Evolutionary conservation across 2,329 filamentous ascomycete species (phyloP).

Genomic region (Venturia oleaginea): DNA sequence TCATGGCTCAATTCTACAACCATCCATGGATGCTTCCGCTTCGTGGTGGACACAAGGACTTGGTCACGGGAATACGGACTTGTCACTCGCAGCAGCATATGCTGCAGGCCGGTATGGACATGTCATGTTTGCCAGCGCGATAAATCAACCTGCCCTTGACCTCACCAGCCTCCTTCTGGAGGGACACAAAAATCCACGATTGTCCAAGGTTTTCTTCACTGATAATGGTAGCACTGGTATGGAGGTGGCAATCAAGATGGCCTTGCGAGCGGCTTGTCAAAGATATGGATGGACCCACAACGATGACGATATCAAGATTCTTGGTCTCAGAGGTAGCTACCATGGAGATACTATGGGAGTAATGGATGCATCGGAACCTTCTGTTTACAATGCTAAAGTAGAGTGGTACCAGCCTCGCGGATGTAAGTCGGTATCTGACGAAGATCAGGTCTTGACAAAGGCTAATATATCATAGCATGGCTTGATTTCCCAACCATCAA

Average conservation of each 20-base stretch:
- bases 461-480: conserved; percentile 40
- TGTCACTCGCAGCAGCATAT: conserved; percentile 68
- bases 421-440: conserved; percentile 25
- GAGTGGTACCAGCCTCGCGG: conserved; percentile 79
- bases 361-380: conserved; percentile 77
- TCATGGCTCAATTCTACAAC: conserved; percentile 38
- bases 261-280: conserved; percentile 55
- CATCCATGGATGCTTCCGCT: conserved; percentile 74
- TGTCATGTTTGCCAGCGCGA: conserved; percentile 74
- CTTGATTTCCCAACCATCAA: conserved; percentile 68
- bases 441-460: background rate
- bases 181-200: conserved; percentile 52
- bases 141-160: conserved; percentile 68
- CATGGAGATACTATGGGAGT: conserved; percentile 83
- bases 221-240: conserved; percentile 79
- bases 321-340: conserved; percentile 73
- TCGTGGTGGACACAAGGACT: conserved; percentile 91
- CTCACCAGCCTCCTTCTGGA: conserved; percentile 57
- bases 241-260: conserved; percentile 84
- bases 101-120: conserved; percentile 78
- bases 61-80: conserved; percentile 64
- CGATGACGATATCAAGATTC: conserved; percentile 51
- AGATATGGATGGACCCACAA: conserved; percentile 57
- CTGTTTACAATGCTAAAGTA: conserved; percentile 69
- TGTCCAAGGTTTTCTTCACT: conserved; percentile 68